Evolutionary conservation across 2,329 filamentous ascomycete species (phyloP).

Genomic region (Fusarium foetens): DNA sequence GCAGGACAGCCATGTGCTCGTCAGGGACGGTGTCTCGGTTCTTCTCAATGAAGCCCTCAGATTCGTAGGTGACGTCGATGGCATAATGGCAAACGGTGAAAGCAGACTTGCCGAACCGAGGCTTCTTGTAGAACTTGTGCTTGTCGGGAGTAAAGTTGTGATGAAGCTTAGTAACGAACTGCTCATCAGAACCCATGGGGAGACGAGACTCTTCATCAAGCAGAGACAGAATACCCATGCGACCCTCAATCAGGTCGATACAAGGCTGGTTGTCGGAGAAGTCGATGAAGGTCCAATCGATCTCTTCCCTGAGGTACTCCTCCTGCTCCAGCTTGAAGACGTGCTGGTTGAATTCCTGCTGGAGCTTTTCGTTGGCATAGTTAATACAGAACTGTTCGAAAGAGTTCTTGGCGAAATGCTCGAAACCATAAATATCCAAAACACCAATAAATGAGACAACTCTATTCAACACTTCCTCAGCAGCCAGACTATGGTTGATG

Average conservation of each 20-base stretch:
- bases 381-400: conserved; percentile 99
- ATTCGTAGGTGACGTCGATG: conserved; percentile 97
- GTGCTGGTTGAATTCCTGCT: conserved; percentile 99
- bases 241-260: conserved; percentile 97
- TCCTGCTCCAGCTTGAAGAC: conserved; percentile 99
- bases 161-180: conserved; percentile 96
- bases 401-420: conserved; percentile 99
- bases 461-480: conserved; percentile 83
- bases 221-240: conserved; percentile 90
- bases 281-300: conserved; percentile 99
- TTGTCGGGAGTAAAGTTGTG: conserved; percentile 92
- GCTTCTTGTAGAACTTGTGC: conserved; percentile 98
- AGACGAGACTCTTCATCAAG: conserved; percentile 96
- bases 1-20: conserved; percentile 94
- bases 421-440: conserved; percentile 98
- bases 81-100: conserved; percentile 99
- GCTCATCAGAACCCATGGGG: conserved; percentile 96
- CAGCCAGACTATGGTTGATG: conserved; percentile 91
- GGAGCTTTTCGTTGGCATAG: conserved; percentile 98
- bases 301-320: conserved; percentile 94
- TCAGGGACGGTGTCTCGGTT: conserved; percentile 98
- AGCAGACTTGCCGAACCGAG: conserved; percentile 93
- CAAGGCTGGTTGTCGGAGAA: conserved; percentile 99
- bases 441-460: conserved; percentile 96
- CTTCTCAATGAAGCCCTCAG: conserved; percentile 99